These are phyloP conservation scores for Yarrowia sp. DNA, from an alignment of 805 yeast genomes.

Conservation along the genomic window DNA sequence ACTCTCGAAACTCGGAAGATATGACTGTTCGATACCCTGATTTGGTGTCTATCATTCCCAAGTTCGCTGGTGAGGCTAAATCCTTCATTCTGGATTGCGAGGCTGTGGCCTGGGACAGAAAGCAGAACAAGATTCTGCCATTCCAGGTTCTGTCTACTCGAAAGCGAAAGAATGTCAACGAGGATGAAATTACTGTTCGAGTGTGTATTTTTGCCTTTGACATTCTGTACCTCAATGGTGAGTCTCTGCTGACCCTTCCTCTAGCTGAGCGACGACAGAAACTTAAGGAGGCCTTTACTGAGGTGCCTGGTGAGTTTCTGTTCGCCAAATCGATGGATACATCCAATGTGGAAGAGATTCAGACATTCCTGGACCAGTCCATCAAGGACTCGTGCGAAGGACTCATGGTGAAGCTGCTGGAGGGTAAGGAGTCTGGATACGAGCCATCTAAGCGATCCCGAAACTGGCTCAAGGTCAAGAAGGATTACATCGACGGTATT, in stretches of 20 bases:
- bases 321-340: slow-evolving; percentile 76
- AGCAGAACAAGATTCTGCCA: slow-evolving; percentile 74
- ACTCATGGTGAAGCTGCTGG: slow-evolving; percentile 85
- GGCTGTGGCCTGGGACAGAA: slow-evolving; percentile 95
- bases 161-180: slow-evolving; percentile 88
- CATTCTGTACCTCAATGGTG: slow-evolving; percentile 68
- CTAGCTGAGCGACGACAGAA: slow-evolving; percentile 66
- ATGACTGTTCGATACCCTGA: slow-evolving; percentile 97
- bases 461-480: slow-evolving; percentile 93
- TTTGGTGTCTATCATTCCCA: slow-evolving; percentile 63
- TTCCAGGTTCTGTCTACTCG: slow-evolving; percentile 91
- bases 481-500: slow-evolving; percentile 90
- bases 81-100: slow-evolving; percentile 88
- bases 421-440: slow-evolving; percentile 75
- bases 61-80: slow-evolving; percentile 40
- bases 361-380: slow-evolving; percentile 79
- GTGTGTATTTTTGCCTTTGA: slow-evolving; percentile 94
- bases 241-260: slow-evolving; percentile 62
- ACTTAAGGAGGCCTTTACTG: slow-evolving; percentile 53
- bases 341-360: slow-evolving; percentile 67
- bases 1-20: slow-evolving; percentile 93
- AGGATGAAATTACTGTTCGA: slow-evolving; percentile 80
- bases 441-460: slow-evolving; percentile 94
- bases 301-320: slow-evolving; percentile 71
- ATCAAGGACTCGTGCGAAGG: slow-evolving; percentile 93